Conservation (phyloP, 2,329 filamentous ascomycete species). For the Penicillium italicum region DNA sequence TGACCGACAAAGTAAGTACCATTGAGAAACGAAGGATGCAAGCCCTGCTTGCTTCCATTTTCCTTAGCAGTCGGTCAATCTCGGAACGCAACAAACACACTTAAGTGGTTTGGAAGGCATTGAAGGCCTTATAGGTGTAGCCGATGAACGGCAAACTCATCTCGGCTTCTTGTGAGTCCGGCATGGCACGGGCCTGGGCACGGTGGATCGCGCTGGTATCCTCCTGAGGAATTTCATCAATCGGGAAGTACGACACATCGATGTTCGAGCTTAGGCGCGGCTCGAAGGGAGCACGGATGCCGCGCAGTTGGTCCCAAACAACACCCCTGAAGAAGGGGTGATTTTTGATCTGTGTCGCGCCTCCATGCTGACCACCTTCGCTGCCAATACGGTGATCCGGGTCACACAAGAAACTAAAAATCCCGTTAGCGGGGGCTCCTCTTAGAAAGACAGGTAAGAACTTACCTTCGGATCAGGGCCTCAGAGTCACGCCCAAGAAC, state of each 20-base stretch:
- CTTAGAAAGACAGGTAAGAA: neutral
- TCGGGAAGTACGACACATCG: slow-evolving; percentile 98
- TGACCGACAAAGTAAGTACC: slow-evolving; percentile 18
- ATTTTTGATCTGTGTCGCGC: slow-evolving; percentile 85
- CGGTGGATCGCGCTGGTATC: slow-evolving; percentile 85
- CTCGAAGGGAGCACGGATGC: slow-evolving; percentile 93
- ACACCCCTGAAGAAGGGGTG: slow-evolving; percentile 97
- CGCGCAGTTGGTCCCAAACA: slow-evolving; percentile 86
- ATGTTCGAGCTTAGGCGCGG: slow-evolving; percentile 88
- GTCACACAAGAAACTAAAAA: slow-evolving; percentile 79
- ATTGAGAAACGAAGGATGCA: slow-evolving; percentile 27
- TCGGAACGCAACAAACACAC: slow-evolving; percentile 18
- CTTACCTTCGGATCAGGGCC: slow-evolving; percentile 84
- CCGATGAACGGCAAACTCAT: slow-evolving; percentile 95
- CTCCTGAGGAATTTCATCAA: slow-evolving; percentile 95
- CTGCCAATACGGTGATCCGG: slow-evolving; percentile 86
- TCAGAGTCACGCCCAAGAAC: slow-evolving; percentile 84
- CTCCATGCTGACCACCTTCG: slow-evolving; percentile 55
- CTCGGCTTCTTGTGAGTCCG: slow-evolving; percentile 77
- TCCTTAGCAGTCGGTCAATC: slow-evolving; percentile 2
- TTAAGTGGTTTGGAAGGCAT: slow-evolving; percentile 54
- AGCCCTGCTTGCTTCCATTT: slow-evolving; percentile 33
- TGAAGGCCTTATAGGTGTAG: slow-evolving; percentile 97
- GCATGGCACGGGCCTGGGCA: slow-evolving; percentile 72
- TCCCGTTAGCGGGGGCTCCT: slow-evolving; percentile 24